Base-by-base conservation (phyloP, 768 basidiomycete genomes). In the Lactarius sp. region DNA sequence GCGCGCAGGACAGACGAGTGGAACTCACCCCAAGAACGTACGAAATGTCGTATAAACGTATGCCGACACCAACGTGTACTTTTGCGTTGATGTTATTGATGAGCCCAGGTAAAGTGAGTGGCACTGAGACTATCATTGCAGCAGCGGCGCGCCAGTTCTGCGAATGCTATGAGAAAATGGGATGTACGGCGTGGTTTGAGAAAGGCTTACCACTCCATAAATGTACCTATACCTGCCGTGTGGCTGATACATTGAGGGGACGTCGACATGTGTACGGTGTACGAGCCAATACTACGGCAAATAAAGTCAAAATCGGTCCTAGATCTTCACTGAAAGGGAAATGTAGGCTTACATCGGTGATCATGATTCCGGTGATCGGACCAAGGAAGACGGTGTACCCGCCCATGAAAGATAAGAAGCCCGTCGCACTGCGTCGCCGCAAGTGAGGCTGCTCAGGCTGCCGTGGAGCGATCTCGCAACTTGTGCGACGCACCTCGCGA, bases 381-480 rank as follows among this genome's bases (percentile, higher is more conserved):
- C 90, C 90, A 22, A 95, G 77, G 72, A 96, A 92, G 22, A 94
- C 86, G 0, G 91, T 87, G 70, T 93, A 94, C 3, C 90, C 91
- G 27, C 80, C 82, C 85, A 92, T 88, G 74, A 93, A 92, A 14
- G 77, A 77, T 69, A 92, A 71, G 74, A 92, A 92, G 1, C 83
- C 83, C 37, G 83, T 77, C 0, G 87, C 90, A 22, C 75, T 75
- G 64, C 7, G 20, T 10, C 55, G 13, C 18, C n/a, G 37, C 22
- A 37, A 42, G 34, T 52, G n/a, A 37, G 27, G 14, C 4, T 31
- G 16, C 22, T 27, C 22, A 27, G 22, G 22, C 14, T 18, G 20
- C 50, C 51, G 33, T 27, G 20, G 59, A 61, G 31, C 66, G 52
- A 49, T 69, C 61, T 7, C 64, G 68, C 56, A 70, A 60, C 18